phyloP scores from a whole-genome alignment of 1,139 yeast genomes.

The Lodderomyces orthopsilosis region DNA sequence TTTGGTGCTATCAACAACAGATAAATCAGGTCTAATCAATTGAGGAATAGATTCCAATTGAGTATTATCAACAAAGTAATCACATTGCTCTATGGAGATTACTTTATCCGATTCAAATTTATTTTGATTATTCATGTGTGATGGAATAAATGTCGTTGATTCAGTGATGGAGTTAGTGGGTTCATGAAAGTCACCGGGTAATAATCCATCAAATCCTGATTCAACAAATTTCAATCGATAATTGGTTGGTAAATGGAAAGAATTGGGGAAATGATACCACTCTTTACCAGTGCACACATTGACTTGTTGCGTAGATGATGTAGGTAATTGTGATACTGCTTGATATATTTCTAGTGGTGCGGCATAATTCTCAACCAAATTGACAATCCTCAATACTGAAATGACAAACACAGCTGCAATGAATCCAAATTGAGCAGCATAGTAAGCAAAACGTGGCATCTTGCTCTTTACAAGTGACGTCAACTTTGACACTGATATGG shows the following conservation, averaged over 20 bases:
- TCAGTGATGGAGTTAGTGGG: constrained; percentile 16
- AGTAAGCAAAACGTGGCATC: background rate
- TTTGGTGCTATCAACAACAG: constrained; percentile 13
- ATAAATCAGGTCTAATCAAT: constrained; percentile 13
- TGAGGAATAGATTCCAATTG: constrained; percentile 17
- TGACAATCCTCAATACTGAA: constrained; percentile 39
- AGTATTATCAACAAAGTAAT: constrained; percentile 58
- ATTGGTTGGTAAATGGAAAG: constrained; percentile 68
- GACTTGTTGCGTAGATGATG: background rate
- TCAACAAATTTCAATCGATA: constrained; percentile 63
- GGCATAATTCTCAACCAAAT: constrained; percentile 53
- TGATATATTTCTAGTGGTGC: constrained; percentile 47
- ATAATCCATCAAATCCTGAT: constrained; percentile 80
- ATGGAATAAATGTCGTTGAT: constrained; percentile 46
- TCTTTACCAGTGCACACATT: constrained; percentile 88
- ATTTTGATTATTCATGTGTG: constrained; percentile 73
- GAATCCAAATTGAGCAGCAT: constrained; percentile 12
- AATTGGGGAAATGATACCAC: constrained; percentile 91
- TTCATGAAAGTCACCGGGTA: constrained; percentile 84
- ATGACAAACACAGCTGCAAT: constrained; percentile 5
- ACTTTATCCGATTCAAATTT: constrained; percentile 54
- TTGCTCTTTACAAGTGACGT: constrained; percentile 12
- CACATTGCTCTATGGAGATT: constrained; percentile 44
- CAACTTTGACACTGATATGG: constrained; percentile 44
- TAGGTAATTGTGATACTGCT: constrained; percentile 11